Percentiles rank a stretch among this genome's conserved stretches.
These are phyloP conservation scores for Cladosporium sphaerospermum DNA, from an alignment of 2,329 filamentous ascomycete species.

Conservation along the genomic window DNA sequence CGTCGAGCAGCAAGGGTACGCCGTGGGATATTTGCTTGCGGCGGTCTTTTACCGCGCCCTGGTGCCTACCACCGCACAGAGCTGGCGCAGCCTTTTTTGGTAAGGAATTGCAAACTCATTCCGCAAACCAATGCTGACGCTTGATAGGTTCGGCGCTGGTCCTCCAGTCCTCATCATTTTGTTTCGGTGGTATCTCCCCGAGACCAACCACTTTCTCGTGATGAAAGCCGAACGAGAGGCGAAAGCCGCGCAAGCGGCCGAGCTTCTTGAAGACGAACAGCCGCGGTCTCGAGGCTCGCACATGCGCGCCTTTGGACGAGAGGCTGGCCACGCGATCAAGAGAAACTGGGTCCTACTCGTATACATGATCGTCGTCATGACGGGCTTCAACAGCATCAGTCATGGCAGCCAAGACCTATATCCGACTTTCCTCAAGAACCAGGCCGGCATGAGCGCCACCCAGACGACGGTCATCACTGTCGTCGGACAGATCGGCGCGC, in stretches of 20 bases:
- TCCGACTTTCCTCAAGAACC: constrained; percentile 35
- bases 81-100: constrained; percentile 33
- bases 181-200: constrained; percentile 21
- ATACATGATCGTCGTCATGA: constrained; percentile 27
- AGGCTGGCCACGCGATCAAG: constrained; percentile 21
- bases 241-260: constrained; percentile 9
- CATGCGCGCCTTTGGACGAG: constrained; percentile 17
- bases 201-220: constrained; percentile 24
- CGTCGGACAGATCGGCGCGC: constrained; percentile 31
- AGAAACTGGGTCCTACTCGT: constrained; percentile 33
- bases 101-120: not conserved
- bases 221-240: constrained; percentile 22
- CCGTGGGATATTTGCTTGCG: constrained; percentile 32
- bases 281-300: not conserved
- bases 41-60: constrained; percentile 32
- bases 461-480: constrained; percentile 32
- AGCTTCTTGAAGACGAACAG: not conserved
- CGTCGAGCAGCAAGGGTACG: constrained; percentile 30
- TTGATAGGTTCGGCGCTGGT: constrained; percentile 28
- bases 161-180: constrained; percentile 32
- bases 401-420: constrained; percentile 33
- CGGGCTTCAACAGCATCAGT: constrained; percentile 17
- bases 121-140: too few relatives aligned
- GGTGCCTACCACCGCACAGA: constrained; percentile 29
- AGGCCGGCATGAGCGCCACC: constrained; percentile 27